Conservation (phyloP, 2,329 filamentous ascomycete species). For the Pyricularia pennisetigena region DNA sequence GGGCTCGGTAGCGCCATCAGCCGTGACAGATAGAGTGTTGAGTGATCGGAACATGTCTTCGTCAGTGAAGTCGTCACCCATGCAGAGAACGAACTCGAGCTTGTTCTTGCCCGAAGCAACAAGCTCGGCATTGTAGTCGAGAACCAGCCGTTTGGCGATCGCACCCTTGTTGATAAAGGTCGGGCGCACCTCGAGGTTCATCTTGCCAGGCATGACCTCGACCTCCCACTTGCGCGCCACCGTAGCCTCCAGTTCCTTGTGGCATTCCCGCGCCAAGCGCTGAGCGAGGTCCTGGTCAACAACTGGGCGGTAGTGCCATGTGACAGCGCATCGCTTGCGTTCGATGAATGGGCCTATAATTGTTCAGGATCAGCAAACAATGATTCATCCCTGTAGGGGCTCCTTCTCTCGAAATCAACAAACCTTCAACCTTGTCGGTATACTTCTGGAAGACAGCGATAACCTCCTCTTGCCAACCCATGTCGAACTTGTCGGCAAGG, state of each 20-base stretch:
- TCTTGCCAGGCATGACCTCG: conserved; percentile 94
- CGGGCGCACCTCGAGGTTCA: conserved; percentile 92
- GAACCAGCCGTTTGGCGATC: conserved; percentile 76
- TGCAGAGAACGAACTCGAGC: conserved; percentile 67
- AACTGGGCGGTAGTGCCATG: conserved; percentile 88
- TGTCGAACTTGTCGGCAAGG: conserved; percentile 74
- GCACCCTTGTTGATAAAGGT: conserved; percentile 98
- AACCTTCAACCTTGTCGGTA: conserved; percentile 76
- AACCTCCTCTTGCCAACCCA: conserved; percentile 87
- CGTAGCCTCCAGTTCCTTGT: conserved; percentile 68
- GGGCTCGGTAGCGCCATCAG: conserved; percentile 27
- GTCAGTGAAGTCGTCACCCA: conserved; percentile 94
- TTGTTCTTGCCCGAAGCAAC: conserved; percentile 9
- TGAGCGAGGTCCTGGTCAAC: conserved; percentile 78
- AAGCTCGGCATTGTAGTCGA: conserved; percentile 52
- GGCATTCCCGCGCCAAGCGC: conserved; percentile 71
- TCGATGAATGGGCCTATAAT: conserved; percentile 76
- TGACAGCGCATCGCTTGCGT: conserved; percentile 85
- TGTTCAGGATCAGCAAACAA: neutral
- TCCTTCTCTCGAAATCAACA: conserved; percentile 15
- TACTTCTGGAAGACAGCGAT: conserved; percentile 78
- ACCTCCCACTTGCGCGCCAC: conserved; percentile 78
- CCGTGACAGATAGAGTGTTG: conserved; percentile 37
- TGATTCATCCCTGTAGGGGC: conserved; percentile 10
- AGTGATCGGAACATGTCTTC: conserved; percentile 94